Percentiles rank a stretch among this genome's conserved stretches.
phyloP scores from a whole-genome alignment of 2,329 filamentous ascomycete genomes.

The Colletotrichum horii region DNA sequence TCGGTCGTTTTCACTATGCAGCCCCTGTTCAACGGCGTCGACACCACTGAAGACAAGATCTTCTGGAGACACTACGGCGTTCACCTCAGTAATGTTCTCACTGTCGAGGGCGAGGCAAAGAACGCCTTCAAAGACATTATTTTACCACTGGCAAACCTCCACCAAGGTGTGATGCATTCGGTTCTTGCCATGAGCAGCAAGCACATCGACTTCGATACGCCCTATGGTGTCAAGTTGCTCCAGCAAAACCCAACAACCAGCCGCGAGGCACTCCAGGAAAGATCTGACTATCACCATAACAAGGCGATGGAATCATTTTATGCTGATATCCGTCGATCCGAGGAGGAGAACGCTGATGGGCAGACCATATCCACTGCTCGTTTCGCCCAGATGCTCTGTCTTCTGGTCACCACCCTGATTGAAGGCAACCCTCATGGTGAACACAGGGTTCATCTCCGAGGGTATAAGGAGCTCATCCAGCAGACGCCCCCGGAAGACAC shows the following conservation, averaged over 20 bases:
- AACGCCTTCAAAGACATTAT: slow-evolving; percentile 89
- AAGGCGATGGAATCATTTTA: slow-evolving; percentile 59
- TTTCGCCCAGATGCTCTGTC: slow-evolving; percentile 68
- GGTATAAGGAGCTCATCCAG: slow-evolving; percentile 75
- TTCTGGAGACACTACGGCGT: slow-evolving; percentile 86
- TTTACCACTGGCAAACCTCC: slow-evolving; percentile 79
- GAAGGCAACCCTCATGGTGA: slow-evolving; percentile 66
- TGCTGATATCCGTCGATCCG: slow-evolving; percentile 47
- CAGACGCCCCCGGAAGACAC: slow-evolving; percentile 66
- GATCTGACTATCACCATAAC: slow-evolving; percentile 61
- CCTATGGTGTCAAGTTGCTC: slow-evolving; percentile 60
- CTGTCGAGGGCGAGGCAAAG: slow-evolving; percentile 78
- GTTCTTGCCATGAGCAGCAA: slow-evolving; percentile 83
- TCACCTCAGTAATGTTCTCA: slow-evolving; percentile 80
- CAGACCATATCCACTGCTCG: slow-evolving; percentile 56
- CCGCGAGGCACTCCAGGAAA: slow-evolving; percentile 49
- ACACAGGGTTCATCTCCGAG: slow-evolving; percentile 80
- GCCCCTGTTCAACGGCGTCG: slow-evolving; percentile 79
- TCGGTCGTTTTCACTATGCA: slow-evolving; percentile 56
- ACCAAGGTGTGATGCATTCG: slow-evolving; percentile 88
- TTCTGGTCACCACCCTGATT: slow-evolving; percentile 62
- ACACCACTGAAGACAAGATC: slow-evolving; percentile 78
- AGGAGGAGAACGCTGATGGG: slow-evolving; percentile 48
- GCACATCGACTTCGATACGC: slow-evolving; percentile 68
- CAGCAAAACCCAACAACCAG: slow-evolving; percentile 53